Conservation (phyloP, 306 rosid genomes). For the Carpinus viminea region DNA sequence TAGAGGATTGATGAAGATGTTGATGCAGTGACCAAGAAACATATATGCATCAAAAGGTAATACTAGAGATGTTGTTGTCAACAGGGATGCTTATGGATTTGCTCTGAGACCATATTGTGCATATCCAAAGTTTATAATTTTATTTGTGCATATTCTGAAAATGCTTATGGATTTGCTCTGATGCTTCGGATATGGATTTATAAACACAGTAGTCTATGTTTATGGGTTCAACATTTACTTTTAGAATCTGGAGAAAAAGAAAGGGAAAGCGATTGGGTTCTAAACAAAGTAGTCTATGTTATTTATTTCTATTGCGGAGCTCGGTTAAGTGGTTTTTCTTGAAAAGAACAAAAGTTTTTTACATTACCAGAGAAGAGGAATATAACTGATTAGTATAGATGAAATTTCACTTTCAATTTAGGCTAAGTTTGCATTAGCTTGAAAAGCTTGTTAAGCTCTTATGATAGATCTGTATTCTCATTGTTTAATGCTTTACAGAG, state of each 20-base stretch:
- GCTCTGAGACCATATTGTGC: constrained; percentile 66
- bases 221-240: background rate
- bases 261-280: background rate
- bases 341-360: background rate
- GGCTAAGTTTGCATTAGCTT: constrained; percentile 16
- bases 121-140: too few relatives aligned
- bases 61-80: constrained; percentile 6
- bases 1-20: background rate
- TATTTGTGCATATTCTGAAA: too few relatives aligned
- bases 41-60: background rate
- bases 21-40: background rate
- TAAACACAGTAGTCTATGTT: too few relatives aligned
- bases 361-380: background rate
- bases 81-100: constrained; percentile 91
- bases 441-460: constrained; percentile 4
- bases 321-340: too few relatives aligned
- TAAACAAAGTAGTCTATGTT: background rate
- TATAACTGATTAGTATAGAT: background rate
- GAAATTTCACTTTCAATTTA: background rate
- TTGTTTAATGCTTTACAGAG: too few relatives aligned
- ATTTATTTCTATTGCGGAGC: background rate
- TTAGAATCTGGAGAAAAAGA: background rate
- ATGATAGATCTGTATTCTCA: background rate
- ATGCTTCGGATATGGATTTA: too few relatives aligned
- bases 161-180: too few relatives aligned